A percentile compares a stretch with the other conserved stretches of the same genome.
These are phyloP conservation scores for Leccinum disarticulatum DNA, from an alignment of 768 basidiomycete genomes.

Conservation along the genomic window DNA sequence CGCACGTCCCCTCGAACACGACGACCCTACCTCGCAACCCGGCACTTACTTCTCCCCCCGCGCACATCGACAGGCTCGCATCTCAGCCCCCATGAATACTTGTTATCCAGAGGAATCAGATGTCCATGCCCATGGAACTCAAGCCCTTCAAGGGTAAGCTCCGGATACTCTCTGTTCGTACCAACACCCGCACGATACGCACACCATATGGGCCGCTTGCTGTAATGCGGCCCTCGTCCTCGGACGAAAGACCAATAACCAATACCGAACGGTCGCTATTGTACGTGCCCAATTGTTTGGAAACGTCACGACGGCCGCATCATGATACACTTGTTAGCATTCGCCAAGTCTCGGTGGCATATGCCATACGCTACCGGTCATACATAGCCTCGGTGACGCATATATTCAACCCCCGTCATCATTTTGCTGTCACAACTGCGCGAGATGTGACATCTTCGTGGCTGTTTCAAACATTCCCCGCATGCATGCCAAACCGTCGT, in stretches of 20 bases:
- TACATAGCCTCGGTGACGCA: neutral
- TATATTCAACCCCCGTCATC: neutral
- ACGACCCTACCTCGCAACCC: neutral
- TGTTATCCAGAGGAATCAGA: neutral
- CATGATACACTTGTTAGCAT: neutral
- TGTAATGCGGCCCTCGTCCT: neutral
- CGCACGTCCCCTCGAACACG: neutral
- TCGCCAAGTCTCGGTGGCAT: neutral
- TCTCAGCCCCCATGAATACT: neutral
- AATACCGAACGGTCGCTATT: neutral
- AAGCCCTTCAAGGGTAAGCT: neutral
- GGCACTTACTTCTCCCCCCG: neutral
- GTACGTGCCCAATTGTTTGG: neutral
- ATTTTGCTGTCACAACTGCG: neutral
- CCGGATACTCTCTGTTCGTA: neutral
- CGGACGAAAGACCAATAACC: neutral
- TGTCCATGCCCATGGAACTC: neutral
- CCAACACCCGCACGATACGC: neutral
- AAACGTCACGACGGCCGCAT: neutral
- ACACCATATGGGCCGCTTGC: neutral
- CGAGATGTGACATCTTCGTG: neutral
- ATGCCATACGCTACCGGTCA: neutral
- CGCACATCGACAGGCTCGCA: neutral
- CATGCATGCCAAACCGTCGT: neutral
- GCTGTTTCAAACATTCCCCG: neutral